Base-by-base conservation (phyloP, 148 eudicot species). In the Talinum fruticosum region DNA sequence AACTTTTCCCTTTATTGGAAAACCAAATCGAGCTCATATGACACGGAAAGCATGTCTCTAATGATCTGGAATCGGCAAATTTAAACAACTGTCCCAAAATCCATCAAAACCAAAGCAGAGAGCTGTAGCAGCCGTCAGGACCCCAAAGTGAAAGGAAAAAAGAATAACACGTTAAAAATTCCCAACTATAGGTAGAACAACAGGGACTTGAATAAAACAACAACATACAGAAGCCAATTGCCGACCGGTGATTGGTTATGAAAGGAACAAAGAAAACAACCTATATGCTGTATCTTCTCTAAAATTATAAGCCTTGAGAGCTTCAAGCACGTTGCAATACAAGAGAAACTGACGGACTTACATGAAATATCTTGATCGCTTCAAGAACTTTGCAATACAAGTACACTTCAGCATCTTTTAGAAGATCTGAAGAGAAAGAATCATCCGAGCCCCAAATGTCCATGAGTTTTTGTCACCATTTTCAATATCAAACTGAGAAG, bases 301-400 rank as follows among this genome's bases (percentile, higher is more conserved):
- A 6, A 78, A 66, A 70, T 14, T 4, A 36, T 51, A 15, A 12
- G 72, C 47, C 66, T 66, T 28, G 45, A 57, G 29, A 71, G 86
- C 76, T 51, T 93, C 95, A 51, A 93, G 92, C 77, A 93, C 82
- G 86, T 87, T 89, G 76, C 92, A 86, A 82, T 83, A 85, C 68
- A 96, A 96, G 65, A 59, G 30, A 59, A 59, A 1, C 64, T 16
- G 6, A 59, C 24, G 29, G 71, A 87, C 93, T 89, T 88, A 96
- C 99, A 77, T 90, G 87, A 86, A 88, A 96, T 44, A 91, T 79
- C 86, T 84, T 85, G 61, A 93, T 86, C 47, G 87, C 76, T 51
- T 96, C 95, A 36, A 96, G 92, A 77, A 93, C 82, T 86, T 87
- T 89, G 76, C 93, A 86, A 81, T 83, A 86, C 59, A 96, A 96